phyloP scores from a whole-genome alignment of 2,329 filamentous ascomycete genomes.

The Penicillium hordei region DNA sequence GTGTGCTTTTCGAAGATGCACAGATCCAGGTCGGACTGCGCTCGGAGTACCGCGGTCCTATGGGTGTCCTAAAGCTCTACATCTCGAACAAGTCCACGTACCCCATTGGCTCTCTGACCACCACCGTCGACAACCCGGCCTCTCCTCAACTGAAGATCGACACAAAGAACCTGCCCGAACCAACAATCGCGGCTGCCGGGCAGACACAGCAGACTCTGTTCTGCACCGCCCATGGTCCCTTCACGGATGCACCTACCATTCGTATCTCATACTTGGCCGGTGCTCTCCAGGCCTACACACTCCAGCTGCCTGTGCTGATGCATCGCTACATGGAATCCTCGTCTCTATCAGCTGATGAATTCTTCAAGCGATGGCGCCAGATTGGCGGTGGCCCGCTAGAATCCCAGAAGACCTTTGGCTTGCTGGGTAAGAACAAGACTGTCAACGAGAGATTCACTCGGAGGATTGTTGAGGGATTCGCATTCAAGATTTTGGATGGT shows the following conservation, averaged over 20 bases:
- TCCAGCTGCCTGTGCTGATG: conserved; percentile 82
- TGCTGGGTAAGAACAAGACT: conserved; percentile 60
- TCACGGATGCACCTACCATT: conserved; percentile 82
- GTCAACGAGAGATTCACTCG: conserved; percentile 71
- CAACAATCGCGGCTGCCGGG: conserved; percentile 67
- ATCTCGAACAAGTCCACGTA: conserved; percentile 92
- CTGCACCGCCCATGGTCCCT: conserved; percentile 82
- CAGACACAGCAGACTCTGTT: conserved; percentile 94
- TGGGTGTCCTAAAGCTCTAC: conserved; percentile 93
- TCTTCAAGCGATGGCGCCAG: conserved; percentile 99
- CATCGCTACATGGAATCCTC: conserved; percentile 98
- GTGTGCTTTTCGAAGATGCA: conserved; percentile 89
- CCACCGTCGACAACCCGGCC: conserved; percentile 74
- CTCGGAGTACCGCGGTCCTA: conserved; percentile 91
- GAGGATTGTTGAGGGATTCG: conserved; percentile 75
- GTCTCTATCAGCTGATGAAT: conserved; percentile 82
- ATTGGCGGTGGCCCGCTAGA: conserved; percentile 87
- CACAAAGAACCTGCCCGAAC: conserved; percentile 83
- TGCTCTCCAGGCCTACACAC: conserved; percentile 84
- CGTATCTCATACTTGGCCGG: conserved; percentile 93
- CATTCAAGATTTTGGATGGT: conserved; percentile 79
- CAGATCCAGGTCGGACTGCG: conserved; percentile 91
- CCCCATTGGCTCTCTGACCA: conserved; percentile 86
- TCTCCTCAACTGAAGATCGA: conserved; percentile 75
- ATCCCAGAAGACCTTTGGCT: conserved; percentile 79